Conservation (phyloP, 140 eudicot genomes). For the Cichorium intybus region DNA sequence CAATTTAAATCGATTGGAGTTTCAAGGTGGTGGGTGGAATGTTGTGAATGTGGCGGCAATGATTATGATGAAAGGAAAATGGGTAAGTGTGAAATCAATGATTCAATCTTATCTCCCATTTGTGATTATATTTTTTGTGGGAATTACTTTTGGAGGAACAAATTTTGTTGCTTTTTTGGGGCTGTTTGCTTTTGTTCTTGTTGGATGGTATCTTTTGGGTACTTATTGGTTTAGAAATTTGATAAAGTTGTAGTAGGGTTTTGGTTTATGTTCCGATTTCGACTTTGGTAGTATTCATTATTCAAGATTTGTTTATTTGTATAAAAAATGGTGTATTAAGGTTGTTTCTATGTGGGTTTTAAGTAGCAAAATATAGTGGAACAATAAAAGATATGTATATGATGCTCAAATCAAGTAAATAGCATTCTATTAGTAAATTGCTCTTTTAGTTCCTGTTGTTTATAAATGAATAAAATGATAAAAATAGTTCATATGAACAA, state of each 20-base stretch:
- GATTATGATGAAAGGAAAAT: constrained; percentile 65
- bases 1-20: constrained; percentile 68
- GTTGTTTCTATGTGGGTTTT: constrained; percentile 11
- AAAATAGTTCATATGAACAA: no score
- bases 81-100: constrained; percentile 54
- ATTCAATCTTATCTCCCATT: constrained; percentile 53
- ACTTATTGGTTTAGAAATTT: constrained; percentile 66
- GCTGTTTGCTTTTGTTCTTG: constrained; percentile 46
- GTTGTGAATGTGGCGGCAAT: constrained; percentile 71
- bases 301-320: not conserved
- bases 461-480: no score
- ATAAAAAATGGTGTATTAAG: not conserved
- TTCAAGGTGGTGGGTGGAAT: constrained; percentile 76
- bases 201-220: constrained; percentile 87
- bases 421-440: no score
- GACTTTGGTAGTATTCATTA: constrained; percentile 12
- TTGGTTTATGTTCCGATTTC: constrained; percentile 11
- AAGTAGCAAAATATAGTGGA: not conserved
- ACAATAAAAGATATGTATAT: no score
- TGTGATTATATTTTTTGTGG: constrained; percentile 46
- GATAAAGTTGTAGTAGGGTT: constrained; percentile 41
- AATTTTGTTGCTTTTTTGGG: constrained; percentile 61
- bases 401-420: no score
- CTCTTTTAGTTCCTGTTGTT: no score
- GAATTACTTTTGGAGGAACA: constrained; percentile 65